Percentiles rank a stretch among this genome's conserved stretches.
Conservation (phyloP, 495 filamentous ascomycete genomes). For the Tuber brumale region DNA sequence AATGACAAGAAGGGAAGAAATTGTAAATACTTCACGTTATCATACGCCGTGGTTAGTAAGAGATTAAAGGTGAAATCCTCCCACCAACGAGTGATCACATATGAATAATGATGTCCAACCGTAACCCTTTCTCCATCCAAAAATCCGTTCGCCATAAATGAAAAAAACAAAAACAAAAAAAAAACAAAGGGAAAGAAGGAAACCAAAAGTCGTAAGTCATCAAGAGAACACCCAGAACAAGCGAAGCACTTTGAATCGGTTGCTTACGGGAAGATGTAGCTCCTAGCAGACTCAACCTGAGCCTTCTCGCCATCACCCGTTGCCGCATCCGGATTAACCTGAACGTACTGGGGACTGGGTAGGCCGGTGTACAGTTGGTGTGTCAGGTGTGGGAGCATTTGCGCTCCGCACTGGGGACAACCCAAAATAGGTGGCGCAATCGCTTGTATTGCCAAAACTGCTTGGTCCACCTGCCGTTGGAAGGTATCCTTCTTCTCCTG, state of each 20-base stretch:
- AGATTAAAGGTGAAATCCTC: background rate
- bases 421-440: background rate
- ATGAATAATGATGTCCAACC: background rate
- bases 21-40: background rate
- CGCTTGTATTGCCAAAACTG: background rate
- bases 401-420: background rate
- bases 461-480: slow-evolving; percentile 4
- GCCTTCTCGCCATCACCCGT: background rate
- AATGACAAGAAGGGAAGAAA: background rate
- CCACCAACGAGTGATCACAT: background rate
- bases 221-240: background rate
- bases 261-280: background rate
- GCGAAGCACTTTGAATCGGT: background rate
- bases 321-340: background rate
- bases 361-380: background rate
- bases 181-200: background rate
- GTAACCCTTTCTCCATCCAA: background rate
- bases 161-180: background rate
- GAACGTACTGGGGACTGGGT: background rate
- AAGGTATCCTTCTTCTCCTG: background rate
- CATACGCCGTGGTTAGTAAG: background rate
- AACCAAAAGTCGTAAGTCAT: background rate
- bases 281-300: background rate
- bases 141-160: background rate
- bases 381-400: background rate